Conservation (phyloP, 2,329 filamentous ascomycete species). For the Chrysoporthe austroafricana region DNA sequence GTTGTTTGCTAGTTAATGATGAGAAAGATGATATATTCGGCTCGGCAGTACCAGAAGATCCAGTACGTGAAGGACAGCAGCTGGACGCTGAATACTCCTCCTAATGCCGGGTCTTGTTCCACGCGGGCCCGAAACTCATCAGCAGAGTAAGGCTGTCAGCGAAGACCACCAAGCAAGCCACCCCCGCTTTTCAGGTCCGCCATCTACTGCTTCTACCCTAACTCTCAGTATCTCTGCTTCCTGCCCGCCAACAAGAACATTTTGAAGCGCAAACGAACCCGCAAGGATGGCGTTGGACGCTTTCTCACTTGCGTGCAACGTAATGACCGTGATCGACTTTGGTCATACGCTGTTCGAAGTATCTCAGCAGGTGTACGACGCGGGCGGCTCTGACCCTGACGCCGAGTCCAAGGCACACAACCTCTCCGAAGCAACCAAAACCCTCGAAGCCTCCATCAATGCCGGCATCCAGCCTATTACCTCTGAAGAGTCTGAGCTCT, state of each 20-base stretch:
- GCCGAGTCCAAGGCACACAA: not conserved
- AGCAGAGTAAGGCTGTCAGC: too few species aligned
- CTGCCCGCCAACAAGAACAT: not conserved
- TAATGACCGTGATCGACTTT: not conserved
- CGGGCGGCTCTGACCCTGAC: not conserved
- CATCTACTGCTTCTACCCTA: not conserved
- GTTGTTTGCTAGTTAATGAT: too few species aligned
- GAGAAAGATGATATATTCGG: too few species aligned
- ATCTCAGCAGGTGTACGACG: not conserved
- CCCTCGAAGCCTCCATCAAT: not conserved
- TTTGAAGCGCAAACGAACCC: not conserved
- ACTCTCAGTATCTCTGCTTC: too few species aligned
- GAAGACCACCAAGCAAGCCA: too few species aligned
- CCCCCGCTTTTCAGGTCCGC: not conserved
- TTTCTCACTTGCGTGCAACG: not conserved
- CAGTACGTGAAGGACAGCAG: too few species aligned
- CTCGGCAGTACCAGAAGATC: too few species aligned
- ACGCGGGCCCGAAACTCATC: too few species aligned
- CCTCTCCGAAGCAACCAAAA: not conserved
- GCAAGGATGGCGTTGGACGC: not conserved
- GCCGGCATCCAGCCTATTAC: not conserved
- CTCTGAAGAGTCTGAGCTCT: not conserved
- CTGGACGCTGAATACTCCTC: too few species aligned
- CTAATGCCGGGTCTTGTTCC: too few species aligned
- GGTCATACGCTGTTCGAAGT: not conserved